Percentiles rank a stretch among this genome's conserved stretches.
Conservation (phyloP, 2,329 filamentous ascomycete genomes). For the Fusarium xylarioides region DNA sequence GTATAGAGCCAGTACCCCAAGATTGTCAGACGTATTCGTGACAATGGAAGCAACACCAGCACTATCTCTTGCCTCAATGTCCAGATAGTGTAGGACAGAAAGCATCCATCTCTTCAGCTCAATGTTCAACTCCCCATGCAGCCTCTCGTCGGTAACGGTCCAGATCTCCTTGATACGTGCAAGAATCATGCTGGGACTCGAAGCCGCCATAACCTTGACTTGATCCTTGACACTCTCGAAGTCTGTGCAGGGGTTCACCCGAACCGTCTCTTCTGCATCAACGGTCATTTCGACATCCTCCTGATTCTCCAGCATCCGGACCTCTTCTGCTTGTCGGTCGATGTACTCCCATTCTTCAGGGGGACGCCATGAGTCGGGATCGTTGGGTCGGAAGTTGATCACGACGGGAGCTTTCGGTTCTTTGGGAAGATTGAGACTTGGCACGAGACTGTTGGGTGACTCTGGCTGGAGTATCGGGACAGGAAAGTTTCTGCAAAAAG, state of each 20-base stretch:
- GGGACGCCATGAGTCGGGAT: constrained; percentile 56
- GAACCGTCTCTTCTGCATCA: background rate
- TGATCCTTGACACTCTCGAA: constrained; percentile 19
- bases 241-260: background rate
- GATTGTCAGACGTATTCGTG: background rate
- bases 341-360: constrained; percentile 55
- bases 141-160: constrained; percentile 19
- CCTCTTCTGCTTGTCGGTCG: background rate
- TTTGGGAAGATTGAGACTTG: constrained; percentile 3
- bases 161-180: constrained; percentile 58
- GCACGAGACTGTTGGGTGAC: constrained; percentile 18
- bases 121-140: constrained; percentile 51
- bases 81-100: constrained; percentile 61
- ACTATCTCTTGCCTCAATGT: constrained; percentile 42
- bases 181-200: constrained; percentile 55
- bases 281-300: background rate
- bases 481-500: constrained; percentile 8
- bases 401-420: constrained; percentile 23
- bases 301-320: background rate
- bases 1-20: constrained; percentile 59
- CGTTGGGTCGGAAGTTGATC: constrained; percentile 45
- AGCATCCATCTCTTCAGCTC: constrained; percentile 70
- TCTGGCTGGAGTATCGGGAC: constrained; percentile 27
- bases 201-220: constrained; percentile 34
- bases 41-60: constrained; percentile 7